Base-by-base conservation (phyloP, 768 basidiomycete genomes). In the Udeniomyces megalosporus region DNA sequence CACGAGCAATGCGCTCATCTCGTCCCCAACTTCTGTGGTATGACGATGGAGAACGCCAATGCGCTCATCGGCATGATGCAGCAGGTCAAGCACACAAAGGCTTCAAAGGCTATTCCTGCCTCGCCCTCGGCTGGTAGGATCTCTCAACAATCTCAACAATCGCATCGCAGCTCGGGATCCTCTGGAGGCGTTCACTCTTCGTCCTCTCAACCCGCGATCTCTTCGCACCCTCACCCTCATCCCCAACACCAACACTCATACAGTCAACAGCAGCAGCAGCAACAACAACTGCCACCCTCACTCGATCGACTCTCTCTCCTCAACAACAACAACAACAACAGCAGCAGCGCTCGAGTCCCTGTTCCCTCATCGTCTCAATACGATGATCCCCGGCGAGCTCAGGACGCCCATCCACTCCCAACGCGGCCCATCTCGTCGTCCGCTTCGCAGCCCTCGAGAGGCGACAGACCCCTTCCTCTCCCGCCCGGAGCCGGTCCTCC, bases 41-140 rank as follows among this genome's bases (percentile, higher is more conserved):
- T 99, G 92, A 90, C 91, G 42, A 97, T 97, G 93, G 93, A 96
- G 75, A 93, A 88, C 42, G 93, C 95, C 52, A 96, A 96, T 73
- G 83, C 85, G 69, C 79, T 99, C 22, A 80, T 99, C 55, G 82
- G 84, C 55, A 85, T 91, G 73, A 84, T 88, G 80, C 84, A 86
- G 58, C 86, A 88, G 70, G 95, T 95, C 76, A 73, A 73, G 73
- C 80, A 79, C 68, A 75, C 66, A 20, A 65, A 65, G 58, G 58
- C 29, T 5, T 61, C 60, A 22, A 58, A 51, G 38, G 48, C 56
- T 26, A 17, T 60, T 14, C 58, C 50, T 26, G 34, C 47, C 24
- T 52, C 35, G 35, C 56, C 50, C 42, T 50, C 46, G 68, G 67
- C 17, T 70, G 69, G 61, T 71, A 71, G 63, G 70, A 71, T 50